These are phyloP conservation scores for Alternaria dauci DNA, from an alignment of 2,329 filamentous ascomycete species.

Conservation along the genomic window DNA sequence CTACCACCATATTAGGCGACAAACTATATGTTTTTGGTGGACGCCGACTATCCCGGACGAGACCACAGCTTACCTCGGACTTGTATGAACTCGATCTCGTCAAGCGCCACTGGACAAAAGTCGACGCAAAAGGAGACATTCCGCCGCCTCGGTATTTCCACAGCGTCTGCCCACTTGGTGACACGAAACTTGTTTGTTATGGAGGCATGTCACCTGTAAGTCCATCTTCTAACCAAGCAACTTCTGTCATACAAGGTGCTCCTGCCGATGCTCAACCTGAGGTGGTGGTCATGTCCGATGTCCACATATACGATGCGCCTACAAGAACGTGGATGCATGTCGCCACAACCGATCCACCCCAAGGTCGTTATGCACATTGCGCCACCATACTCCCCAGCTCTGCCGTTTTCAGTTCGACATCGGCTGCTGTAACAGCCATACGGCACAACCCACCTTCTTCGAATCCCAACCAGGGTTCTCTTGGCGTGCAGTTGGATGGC, in stretches of 20 bases:
- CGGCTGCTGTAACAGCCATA: conserved; percentile 83
- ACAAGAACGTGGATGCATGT: conserved; percentile 87
- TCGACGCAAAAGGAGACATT: conserved; percentile 83
- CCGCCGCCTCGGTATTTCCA: conserved; percentile 96
- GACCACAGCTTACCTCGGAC: conserved; percentile 85
- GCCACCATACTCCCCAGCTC: conserved; percentile 90
- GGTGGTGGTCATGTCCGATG: conserved; percentile 96
- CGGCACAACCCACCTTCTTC: conserved; percentile 85
- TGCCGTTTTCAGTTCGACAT: conserved; percentile 83
- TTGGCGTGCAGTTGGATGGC: conserved; percentile 89
- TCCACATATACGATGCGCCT: conserved; percentile 90
- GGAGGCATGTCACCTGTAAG: conserved; percentile 92
- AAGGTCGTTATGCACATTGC: conserved; percentile 96
- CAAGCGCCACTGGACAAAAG: conserved; percentile 88
- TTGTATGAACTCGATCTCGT: conserved; percentile 94
- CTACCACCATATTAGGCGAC: conserved; percentile 92
- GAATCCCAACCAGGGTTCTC: conserved; percentile 86
- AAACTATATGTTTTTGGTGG: conserved; percentile 98
- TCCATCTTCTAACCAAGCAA: conserved; percentile 50
- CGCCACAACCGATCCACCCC: conserved; percentile 79
- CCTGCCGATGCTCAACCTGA: conserved; percentile 76
- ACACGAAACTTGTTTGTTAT: conserved; percentile 97
- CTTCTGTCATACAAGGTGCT: conserved; percentile 47
- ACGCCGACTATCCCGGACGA: conserved; percentile 81
- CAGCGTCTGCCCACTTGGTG: conserved; percentile 90